Base-by-base conservation (phyloP, 106 monocot genomes). In the Posidonia australis region DNA sequence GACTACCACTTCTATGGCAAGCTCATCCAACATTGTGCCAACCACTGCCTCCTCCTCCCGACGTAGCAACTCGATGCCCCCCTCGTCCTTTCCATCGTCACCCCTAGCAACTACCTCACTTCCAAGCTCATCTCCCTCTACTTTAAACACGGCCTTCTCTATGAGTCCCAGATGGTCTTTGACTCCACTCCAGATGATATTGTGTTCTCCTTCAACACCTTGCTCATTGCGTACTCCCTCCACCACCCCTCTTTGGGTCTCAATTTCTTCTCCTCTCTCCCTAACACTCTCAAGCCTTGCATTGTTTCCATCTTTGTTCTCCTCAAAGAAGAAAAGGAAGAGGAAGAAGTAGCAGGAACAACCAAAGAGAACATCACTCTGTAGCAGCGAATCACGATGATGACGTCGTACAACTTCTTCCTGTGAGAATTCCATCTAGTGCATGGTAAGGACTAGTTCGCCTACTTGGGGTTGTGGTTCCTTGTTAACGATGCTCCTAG, bases 121-220 rank as follows among this genome's bases (percentile, higher is more conserved):
- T n/a, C n/a, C n/a, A n/a, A n/a, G n/a, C n/a, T n/a, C n/a, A n/a
- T n/a, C n/a, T n/a, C n/a, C n/a, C n/a, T n/a, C n/a, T n/a, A n/a
- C n/a, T n/a, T n/a, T n/a, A n/a, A n/a, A n/a, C n/a, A n/a, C n/a
- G n/a, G n/a, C n/a, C n/a, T n/a, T n/a, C n/a, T n/a, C n/a, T n/a
- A n/a, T n/a, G n/a, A n/a, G n/a, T n/a, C n/a, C n/a, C n/a, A n/a
- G n/a, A n/a, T n/a, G n/a, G n/a, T n/a, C n/a, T n/a, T n/a, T n/a
- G n/a, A 63, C 25, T 18, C 51, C 10, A 54, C 56, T 55, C 63
- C 31, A 16, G 49, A 28, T 7, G 64, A 64, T 19, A 64, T 13
- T 32, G n/a, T 72, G n/a, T 72, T 72, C 64, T 63, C 72, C 44
- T 72, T 51, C 63, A 72, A 72, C 41, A 52, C 64, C 25, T 21